Base-by-base conservation (phyloP, 2,329 filamentous ascomycete species). In the Aspergillus flavus region DNA sequence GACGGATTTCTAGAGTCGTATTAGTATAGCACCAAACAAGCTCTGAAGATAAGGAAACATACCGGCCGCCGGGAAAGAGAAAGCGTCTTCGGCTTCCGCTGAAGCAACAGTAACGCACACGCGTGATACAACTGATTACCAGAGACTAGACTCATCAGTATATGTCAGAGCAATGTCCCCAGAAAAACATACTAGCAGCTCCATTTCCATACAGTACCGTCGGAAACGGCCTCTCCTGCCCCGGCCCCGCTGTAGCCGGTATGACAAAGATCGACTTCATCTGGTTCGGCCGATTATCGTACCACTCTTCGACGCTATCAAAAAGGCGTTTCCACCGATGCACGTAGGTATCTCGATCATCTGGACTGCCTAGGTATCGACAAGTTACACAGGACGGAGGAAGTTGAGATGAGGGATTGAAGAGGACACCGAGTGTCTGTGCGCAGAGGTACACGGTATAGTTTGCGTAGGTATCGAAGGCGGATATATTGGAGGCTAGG, bases 401-500 rank as follows among this genome's bases (percentile, higher is more conserved):
- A 6, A 45, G 50, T 34, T 64, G 65, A 6, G 67, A 62, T 6
- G 59, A 58, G 23, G 56, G 32, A 11, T 63, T 64, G 57, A 73
- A 73, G 7, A 82, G 68, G 1, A 83, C 73, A 36, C 79, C 76
- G 4, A 82, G 72, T 0, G 81, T 80, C 28, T 80, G 79, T 1
- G 81, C 83, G 30, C 79, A 77, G 4, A 85, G 72, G 45, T 83
- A 85, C 7, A 85, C 83, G 1, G 82, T 77, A 63, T 82, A 82
- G 60, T 85, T 84, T 21, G 83, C 82, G 71, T 83, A 83, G n/a
- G 79, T 80, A 57, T 82, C 80, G 39, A 83, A 81, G 7, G 75
- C 64, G 7, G 55, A 58, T 28, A 63, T 59, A 26, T 70, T 73
- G 4, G 71, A 76, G 6, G 69, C 62, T n/a, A 73, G 67, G 28